Conservation (phyloP, 768 basidiomycete genomes). For the Flagelloscypha sp. region DNA sequence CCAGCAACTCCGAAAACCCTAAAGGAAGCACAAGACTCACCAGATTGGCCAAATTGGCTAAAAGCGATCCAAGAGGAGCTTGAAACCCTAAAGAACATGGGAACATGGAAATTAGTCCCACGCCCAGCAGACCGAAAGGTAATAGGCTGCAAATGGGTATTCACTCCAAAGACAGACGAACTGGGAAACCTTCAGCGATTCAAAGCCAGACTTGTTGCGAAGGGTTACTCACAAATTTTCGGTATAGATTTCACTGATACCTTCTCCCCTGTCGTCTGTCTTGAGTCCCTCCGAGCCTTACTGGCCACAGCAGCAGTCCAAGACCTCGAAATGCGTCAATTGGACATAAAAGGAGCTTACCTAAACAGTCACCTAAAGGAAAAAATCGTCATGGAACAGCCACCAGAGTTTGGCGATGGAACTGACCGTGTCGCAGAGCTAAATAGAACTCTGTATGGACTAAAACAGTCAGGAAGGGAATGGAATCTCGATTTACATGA, state of each 20-base stretch:
- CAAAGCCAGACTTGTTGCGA: constrained; percentile 34
- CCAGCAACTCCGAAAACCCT: constrained; percentile 11
- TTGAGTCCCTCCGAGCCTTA: constrained; percentile 16
- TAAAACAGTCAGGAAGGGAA: constrained; percentile 21
- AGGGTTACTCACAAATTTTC: constrained; percentile 29
- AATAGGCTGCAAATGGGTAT: constrained; percentile 25
- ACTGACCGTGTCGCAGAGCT: constrained; percentile 7
- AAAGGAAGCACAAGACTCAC: constrained; percentile 16
- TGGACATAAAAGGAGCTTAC: constrained; percentile 16
- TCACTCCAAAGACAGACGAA: constrained; percentile 24
- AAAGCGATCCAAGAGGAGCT: constrained; percentile 4
- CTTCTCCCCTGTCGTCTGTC: constrained; percentile 17
- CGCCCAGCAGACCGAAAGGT: constrained; percentile 16
- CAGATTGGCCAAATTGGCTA: not conserved
- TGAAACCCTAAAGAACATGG: constrained; percentile 18
- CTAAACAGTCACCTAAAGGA: constrained; percentile 16
- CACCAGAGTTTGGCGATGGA: constrained; percentile 12
- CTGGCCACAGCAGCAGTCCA: constrained; percentile 10
- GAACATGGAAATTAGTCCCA: constrained; percentile 20
- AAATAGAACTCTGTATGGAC: constrained; percentile 23
- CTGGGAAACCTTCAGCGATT: constrained; percentile 20
- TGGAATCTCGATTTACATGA: constrained; percentile 16
- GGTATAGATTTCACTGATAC: constrained; percentile 29
- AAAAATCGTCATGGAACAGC: constrained; percentile 18
- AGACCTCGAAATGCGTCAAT: constrained; percentile 1